A percentile compares a stretch with the other conserved stretches of the same genome.
phyloP scores from a whole-genome alignment of 2,329 filamentous ascomycete genomes.

The Coleophoma crateriformis region DNA sequence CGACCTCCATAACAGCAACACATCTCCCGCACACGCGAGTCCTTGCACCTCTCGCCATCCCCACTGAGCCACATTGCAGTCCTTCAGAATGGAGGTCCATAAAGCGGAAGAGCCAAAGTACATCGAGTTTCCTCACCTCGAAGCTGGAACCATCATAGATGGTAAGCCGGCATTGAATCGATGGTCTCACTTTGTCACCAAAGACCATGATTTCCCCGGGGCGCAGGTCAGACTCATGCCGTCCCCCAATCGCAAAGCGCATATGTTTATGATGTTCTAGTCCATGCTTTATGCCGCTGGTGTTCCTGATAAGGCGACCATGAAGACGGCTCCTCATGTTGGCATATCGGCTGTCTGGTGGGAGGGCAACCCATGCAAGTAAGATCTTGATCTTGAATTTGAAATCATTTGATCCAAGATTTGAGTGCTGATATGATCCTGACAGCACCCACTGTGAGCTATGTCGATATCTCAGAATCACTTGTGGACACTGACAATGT shows the following conservation, averaged over 20 bases:
- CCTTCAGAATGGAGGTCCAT: constrained; percentile 15
- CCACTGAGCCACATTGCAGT: neutral
- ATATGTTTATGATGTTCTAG: constrained; percentile 33
- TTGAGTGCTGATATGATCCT: neutral
- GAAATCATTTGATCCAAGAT: neutral
- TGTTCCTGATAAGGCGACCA: constrained; percentile 73
- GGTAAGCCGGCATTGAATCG: constrained; percentile 70
- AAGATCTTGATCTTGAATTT: constrained; percentile 29
- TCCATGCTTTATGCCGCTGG: constrained; percentile 95
- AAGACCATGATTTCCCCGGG: constrained; percentile 83
- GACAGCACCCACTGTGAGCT: constrained; percentile 35
- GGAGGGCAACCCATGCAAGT: constrained; percentile 97
- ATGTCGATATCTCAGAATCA: constrained; percentile 1
- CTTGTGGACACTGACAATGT: constrained; percentile 1
- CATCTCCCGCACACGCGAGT: no score
- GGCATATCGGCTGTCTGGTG: constrained; percentile 93
- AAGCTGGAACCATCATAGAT: constrained; percentile 31
- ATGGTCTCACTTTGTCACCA: constrained; percentile 78
- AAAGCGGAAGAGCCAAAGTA: constrained; percentile 22
- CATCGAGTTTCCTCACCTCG: constrained; percentile 23
- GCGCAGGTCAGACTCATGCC: constrained; percentile 58
- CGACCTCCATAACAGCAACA: neutral
- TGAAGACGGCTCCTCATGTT: constrained; percentile 88
- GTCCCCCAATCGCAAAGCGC: no score
- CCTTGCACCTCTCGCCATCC: no score